Evolutionary conservation across 2,329 filamentous ascomycete genomes (phyloP).

Genomic region (Ceratocystis albifundus): DNA sequence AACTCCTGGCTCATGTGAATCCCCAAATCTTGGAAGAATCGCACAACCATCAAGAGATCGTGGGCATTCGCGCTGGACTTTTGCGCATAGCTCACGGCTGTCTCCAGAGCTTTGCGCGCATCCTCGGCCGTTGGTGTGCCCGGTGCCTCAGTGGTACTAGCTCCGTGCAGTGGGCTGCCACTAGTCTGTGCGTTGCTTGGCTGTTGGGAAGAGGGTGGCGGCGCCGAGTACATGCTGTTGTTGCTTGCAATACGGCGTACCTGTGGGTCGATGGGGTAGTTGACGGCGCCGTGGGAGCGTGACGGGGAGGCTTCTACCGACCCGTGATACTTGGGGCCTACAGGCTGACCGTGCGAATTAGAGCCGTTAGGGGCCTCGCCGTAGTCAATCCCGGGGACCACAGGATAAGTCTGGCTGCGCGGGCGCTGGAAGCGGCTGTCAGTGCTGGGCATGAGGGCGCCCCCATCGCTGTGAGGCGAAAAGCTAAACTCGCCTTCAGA

Average conservation of each 20-base stretch:
- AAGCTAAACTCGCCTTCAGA: constrained; percentile 65
- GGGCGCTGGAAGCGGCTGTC: constrained; percentile 55
- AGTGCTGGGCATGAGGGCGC: constrained; percentile 44
- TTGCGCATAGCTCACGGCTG: constrained; percentile 22
- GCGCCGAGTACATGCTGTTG: constrained; percentile 14
- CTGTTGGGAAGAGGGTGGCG: constrained; percentile 26
- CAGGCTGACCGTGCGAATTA: neutral
- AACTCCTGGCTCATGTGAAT: constrained; percentile 10
- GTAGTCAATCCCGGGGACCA: constrained; percentile 50
- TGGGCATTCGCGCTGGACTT: constrained; percentile 19
- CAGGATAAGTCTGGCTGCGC: constrained; percentile 76
- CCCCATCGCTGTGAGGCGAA: constrained; percentile 59
- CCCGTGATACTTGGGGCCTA: neutral
- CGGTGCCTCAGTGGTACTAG: neutral
- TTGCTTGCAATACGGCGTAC: constrained; percentile 18
- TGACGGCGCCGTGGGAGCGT: neutral
- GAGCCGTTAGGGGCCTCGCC: constrained; percentile 26
- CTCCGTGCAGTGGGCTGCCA: neutral
- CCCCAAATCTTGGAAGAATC: constrained; percentile 24
- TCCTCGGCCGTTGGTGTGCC: constrained; percentile 22
- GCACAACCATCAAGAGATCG: constrained; percentile 21
- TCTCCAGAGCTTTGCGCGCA: constrained; percentile 22
- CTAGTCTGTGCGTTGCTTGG: constrained; percentile 32
- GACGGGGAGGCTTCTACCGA: constrained; percentile 19
- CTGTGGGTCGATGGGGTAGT: constrained; percentile 1